Evolutionary conservation across 2,329 filamentous ascomycete genomes (phyloP), one percentile per base, ranked within the genome.

Genomic region (Penicillium sp.): DNA sequence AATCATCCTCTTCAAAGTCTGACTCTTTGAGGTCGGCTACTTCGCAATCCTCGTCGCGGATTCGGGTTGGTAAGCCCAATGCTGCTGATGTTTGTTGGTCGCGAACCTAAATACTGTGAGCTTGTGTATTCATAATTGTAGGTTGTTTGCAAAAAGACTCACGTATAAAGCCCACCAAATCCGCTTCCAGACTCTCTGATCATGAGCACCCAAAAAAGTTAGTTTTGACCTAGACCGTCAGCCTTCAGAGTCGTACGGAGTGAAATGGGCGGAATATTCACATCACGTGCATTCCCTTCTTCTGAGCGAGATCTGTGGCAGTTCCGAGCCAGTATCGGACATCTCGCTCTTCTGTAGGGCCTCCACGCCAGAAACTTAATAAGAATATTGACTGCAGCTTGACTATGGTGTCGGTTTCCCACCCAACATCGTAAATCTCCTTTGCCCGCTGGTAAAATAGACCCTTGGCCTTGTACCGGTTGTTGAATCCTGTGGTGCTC

Each of bases 111-210:
- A 1, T 1, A 31, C 4, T 4, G 4, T 61, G 25, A 60, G 41
- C 17, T 31, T 34, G 4, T 59, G n/a, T 43, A 51, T 8, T 22
- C 2, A 38, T n/a, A 20, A 3, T 14, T 4, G 5, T 4, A 31
- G 8, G 7, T 49, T 12, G 50, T 43, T 34, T 22, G 28, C 43
- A 49, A 38, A 49, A 28, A 31, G 4, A 60, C 67, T 49, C 59
- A 76, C 75, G 55, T 84, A 84, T 7, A 84, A 77, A 5, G 81
- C 81, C 83, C 83, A 84, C 81, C 82, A 85, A 6, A 84, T 78
- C 5, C 82, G 68, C 57, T 80, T 77, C 64, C 80, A 78, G 37
- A 83, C 62, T 59, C 72, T 71, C n/a, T 72, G 71, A 3, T 73
- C 61, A n/a, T 67, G 68, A 3, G 66, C 59, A 17, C 74, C 69